These are phyloP conservation scores for Heliamphora exappendiculata DNA, from an alignment of 148 eudicot genomes.

Conservation along the genomic window DNA sequence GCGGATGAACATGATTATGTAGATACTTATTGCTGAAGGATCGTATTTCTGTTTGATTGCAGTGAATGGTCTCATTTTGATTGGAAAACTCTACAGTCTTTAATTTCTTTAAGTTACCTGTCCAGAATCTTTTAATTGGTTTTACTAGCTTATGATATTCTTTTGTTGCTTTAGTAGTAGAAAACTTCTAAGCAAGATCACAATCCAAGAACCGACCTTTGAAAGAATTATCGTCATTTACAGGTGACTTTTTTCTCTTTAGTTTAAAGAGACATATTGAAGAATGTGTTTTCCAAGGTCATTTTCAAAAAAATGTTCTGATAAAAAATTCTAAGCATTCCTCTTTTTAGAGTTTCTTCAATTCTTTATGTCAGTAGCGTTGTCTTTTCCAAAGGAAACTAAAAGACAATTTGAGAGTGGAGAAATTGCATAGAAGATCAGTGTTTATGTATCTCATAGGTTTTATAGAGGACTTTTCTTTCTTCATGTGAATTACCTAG, in stretches of 20 bases:
- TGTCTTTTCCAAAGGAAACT: neutral
- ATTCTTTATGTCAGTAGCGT: neutral
- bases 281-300: neutral
- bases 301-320: neutral
- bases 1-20: too few relatives aligned
- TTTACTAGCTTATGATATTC: neutral
- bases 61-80: too few relatives aligned
- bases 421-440: neutral
- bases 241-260: slow-evolving; percentile 38
- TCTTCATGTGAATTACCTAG: neutral
- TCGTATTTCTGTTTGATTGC: too few relatives aligned
- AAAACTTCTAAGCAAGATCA: slow-evolving; percentile 64
- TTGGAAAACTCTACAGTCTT: too few relatives aligned
- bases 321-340: too few relatives aligned
- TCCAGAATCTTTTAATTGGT: neutral
- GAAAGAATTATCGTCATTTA: slow-evolving; percentile 97
- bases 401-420: neutral
- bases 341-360: neutral
- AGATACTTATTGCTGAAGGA: too few relatives aligned
- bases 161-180: slow-evolving; percentile 21
- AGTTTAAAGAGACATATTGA: neutral
- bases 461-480: neutral
- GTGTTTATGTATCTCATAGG: neutral
- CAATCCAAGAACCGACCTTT: slow-evolving; percentile 94
- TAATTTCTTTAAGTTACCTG: neutral